phyloP scores from a whole-genome alignment of 192 early-diverging fungal genomes.

The Backusella macrospora region DNA sequence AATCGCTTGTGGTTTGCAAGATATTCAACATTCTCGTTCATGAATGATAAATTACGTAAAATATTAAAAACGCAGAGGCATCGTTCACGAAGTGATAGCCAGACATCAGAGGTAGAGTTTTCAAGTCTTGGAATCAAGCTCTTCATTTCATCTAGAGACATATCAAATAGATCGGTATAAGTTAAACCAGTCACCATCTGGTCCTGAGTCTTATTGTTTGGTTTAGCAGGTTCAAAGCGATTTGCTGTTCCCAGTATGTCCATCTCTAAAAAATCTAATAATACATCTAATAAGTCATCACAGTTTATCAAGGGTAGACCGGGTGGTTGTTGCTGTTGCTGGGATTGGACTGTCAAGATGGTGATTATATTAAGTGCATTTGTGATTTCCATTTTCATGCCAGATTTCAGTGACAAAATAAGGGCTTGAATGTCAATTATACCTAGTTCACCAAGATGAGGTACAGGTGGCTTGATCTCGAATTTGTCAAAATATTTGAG shows the following conservation, averaged over 20 bases:
- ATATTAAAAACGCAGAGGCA: conserved; percentile 57
- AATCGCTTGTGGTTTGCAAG: conserved; percentile 51
- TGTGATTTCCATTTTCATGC: conserved; percentile 71
- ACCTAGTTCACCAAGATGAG: conserved; percentile 56
- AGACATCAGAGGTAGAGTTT: conserved; percentile 36
- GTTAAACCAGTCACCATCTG: conserved; percentile 23
- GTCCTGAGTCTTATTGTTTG: conserved; percentile 14
- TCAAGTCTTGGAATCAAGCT: conserved; percentile 41
- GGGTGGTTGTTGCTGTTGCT: conserved; percentile 39
- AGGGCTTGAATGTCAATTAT: conserved; percentile 75
- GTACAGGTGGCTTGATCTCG: conserved; percentile 51
- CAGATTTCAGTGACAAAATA: conserved; percentile 78
- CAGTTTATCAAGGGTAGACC: conserved; percentile 40
- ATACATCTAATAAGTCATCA: conserved; percentile 67
- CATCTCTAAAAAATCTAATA: conserved; percentile 63
- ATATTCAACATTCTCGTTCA: conserved; percentile 50
- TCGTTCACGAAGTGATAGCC: conserved; percentile 47
- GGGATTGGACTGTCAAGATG: conserved; percentile 55
- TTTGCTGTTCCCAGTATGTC: conserved; percentile 33
- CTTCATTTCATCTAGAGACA: conserved; percentile 55
- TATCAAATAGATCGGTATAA: conserved; percentile 55
- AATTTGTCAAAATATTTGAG: conserved; percentile 61
- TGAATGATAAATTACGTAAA: conserved; percentile 60
- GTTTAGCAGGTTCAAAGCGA: background rate
- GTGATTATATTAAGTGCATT: conserved; percentile 76